These are phyloP conservation scores for Pulveroboletus sp. DNA, from an alignment of 768 basidiomycete genomes.

Conservation along the genomic window DNA sequence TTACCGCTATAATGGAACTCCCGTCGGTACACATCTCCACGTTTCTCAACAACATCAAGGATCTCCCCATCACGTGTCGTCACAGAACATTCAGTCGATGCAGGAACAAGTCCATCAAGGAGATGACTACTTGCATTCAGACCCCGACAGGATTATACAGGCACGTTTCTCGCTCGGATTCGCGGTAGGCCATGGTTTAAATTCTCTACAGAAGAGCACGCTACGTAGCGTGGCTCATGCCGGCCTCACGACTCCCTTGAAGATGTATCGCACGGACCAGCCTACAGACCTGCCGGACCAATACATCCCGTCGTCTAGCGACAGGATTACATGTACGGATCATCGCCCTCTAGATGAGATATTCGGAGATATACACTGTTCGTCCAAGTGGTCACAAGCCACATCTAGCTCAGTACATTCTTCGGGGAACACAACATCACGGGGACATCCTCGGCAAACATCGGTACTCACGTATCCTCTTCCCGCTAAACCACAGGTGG, in stretches of 20 bases:
- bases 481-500: conserved; percentile 16
- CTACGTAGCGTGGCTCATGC: not conserved
- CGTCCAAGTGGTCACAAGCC: not conserved
- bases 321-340: conserved; percentile 26
- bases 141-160: not conserved
- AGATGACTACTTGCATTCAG: not conserved
- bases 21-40: not conserved
- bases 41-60: conserved; percentile 1
- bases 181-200: not conserved
- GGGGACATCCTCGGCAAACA: not conserved
- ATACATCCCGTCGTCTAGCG: conserved; percentile 27
- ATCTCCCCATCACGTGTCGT: not conserved
- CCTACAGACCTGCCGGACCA: conserved; percentile 14
- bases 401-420: not conserved
- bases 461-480: conserved; percentile 18
- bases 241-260: not conserved
- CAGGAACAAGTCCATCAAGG: not conserved
- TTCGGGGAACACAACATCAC: conserved; percentile 1
- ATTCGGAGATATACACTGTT: conserved; percentile 11
- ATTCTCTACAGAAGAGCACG: not conserved
- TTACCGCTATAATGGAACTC: conserved; percentile 10
- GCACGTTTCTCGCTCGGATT: not conserved
- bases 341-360: conserved; percentile 28
- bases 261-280: not conserved
- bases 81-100: not conserved